These are phyloP conservation scores for Nakazawaea wyomingensis DNA, from an alignment of 805 yeast genomes.

Conservation along the genomic window DNA sequence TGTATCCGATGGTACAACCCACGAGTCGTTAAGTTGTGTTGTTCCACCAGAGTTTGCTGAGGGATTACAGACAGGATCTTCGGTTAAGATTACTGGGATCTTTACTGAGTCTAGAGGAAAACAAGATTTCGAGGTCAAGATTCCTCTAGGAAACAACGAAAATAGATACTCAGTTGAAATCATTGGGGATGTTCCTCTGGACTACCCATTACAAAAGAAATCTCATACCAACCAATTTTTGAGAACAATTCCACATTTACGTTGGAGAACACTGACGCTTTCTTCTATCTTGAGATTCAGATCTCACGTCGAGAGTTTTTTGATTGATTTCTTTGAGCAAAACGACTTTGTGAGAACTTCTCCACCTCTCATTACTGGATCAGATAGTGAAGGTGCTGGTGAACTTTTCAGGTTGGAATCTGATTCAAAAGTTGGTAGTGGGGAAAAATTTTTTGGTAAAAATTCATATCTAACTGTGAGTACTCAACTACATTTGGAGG, in stretches of 20 bases:
- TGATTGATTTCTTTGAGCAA: slow-evolving; percentile 49
- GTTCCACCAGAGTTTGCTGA: slow-evolving; percentile 33
- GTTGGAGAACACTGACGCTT: slow-evolving; percentile 68
- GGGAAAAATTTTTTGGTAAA: slow-evolving; percentile 52
- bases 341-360: slow-evolving; percentile 63
- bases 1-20: slow-evolving; percentile 69
- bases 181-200: slow-evolving; percentile 55
- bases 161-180: slow-evolving; percentile 33
- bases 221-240: slow-evolving; percentile 59
- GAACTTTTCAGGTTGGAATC: slow-evolving; percentile 66
- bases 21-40: slow-evolving; percentile 50
- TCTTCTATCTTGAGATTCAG: slow-evolving; percentile 69
- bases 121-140: slow-evolving; percentile 45
- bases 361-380: slow-evolving; percentile 82
- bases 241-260: slow-evolving; percentile 66
- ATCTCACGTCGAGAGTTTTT: slow-evolving; percentile 52
- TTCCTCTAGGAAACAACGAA: slow-evolving; percentile 18
- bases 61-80: slow-evolving; percentile 33
- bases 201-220: slow-evolving; percentile 84
- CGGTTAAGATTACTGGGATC: slow-evolving; percentile 23
- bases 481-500: slow-evolving; percentile 87
- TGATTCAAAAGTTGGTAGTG: slow-evolving; percentile 25
- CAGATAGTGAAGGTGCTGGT: slow-evolving; percentile 98
- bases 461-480: slow-evolving; percentile 80
- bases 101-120: slow-evolving; percentile 43